phyloP scores from a whole-genome alignment of 768 basidiomycete species.

The Boletus vermiculosoides region DNA sequence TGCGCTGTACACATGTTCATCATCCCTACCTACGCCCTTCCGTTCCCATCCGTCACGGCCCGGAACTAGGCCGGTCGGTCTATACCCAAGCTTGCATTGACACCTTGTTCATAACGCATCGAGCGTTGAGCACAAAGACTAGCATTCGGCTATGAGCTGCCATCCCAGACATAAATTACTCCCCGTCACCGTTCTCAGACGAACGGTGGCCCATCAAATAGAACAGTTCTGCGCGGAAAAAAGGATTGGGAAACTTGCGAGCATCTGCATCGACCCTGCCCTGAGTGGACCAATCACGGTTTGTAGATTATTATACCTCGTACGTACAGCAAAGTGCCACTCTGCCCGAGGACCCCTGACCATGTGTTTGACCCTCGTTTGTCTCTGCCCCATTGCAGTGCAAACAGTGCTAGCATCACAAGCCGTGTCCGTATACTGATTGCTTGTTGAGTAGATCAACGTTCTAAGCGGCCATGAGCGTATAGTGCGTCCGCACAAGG shows the following conservation, averaged over 20 bases:
- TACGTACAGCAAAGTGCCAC: slow-evolving; percentile 2
- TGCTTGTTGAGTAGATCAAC: not conserved
- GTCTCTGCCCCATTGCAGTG: not conserved
- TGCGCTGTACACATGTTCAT: not conserved
- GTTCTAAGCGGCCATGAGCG: not conserved
- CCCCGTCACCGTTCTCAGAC: not conserved
- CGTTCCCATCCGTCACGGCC: not conserved
- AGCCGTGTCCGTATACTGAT: not conserved
- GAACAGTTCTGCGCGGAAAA: too few species aligned
- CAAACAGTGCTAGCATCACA: not conserved
- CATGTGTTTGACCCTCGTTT: not conserved
- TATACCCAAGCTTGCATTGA: too few species aligned
- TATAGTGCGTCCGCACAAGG: not conserved
- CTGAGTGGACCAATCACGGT: not conserved
- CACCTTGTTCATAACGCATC: too few species aligned
- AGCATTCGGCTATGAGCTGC: not conserved
- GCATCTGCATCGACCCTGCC: not conserved
- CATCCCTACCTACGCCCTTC: not conserved
- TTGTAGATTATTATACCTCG: not conserved
- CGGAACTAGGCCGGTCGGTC: not conserved
- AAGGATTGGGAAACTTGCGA: not conserved
- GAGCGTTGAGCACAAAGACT: not conserved
- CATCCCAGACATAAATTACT: not conserved
- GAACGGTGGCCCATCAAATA: not conserved
- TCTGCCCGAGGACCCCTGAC: not conserved